Evolutionary conservation across 768 basidiomycete genomes (phyloP).

Genomic region (Piloderma croceum): DNA sequence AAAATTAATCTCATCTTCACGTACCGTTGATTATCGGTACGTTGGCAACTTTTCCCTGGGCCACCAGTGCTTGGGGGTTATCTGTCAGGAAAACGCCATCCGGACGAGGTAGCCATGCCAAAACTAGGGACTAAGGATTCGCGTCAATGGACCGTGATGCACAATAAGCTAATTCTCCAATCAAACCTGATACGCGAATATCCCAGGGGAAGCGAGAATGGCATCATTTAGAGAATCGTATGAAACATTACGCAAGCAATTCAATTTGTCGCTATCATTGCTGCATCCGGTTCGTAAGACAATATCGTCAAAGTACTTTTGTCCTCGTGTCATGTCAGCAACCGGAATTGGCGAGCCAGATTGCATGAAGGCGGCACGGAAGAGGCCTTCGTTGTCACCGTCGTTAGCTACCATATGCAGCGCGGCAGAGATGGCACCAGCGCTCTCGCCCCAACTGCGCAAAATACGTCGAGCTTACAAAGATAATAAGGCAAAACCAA

Average conservation of each 20-base stretch:
- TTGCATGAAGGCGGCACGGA: slow-evolving; percentile 48
- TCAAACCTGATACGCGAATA: slow-evolving; percentile 36
- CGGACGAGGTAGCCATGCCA: slow-evolving; percentile 44
- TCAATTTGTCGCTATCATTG: slow-evolving; percentile 32
- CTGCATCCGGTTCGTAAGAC: slow-evolving; percentile 38
- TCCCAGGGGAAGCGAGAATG: slow-evolving; percentile 33
- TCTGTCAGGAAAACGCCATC: slow-evolving; percentile 48
- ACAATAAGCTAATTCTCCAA: neutral
- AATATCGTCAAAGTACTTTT: slow-evolving; percentile 39
- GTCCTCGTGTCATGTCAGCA: slow-evolving; percentile 37
- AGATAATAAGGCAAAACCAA: slow-evolving; percentile 1
- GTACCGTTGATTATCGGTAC: slow-evolving; percentile 45
- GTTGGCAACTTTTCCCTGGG: slow-evolving; percentile 39
- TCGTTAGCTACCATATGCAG: slow-evolving; percentile 45
- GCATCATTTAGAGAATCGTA: slow-evolving; percentile 34
- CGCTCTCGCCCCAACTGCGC: slow-evolving; percentile 50
- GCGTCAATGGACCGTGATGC: neutral
- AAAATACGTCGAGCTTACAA: slow-evolving; percentile 35
- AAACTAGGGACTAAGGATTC: slow-evolving; percentile 32
- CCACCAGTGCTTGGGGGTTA: slow-evolving; percentile 37
- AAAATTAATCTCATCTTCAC: slow-evolving; percentile 4
- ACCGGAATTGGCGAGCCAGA: slow-evolving; percentile 43
- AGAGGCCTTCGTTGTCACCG: slow-evolving; percentile 41
- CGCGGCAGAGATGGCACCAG: slow-evolving; percentile 51
- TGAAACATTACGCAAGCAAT: slow-evolving; percentile 35